phyloP scores from a whole-genome alignment of 306 rosid species.

The Ceratonia siliqua region DNA sequence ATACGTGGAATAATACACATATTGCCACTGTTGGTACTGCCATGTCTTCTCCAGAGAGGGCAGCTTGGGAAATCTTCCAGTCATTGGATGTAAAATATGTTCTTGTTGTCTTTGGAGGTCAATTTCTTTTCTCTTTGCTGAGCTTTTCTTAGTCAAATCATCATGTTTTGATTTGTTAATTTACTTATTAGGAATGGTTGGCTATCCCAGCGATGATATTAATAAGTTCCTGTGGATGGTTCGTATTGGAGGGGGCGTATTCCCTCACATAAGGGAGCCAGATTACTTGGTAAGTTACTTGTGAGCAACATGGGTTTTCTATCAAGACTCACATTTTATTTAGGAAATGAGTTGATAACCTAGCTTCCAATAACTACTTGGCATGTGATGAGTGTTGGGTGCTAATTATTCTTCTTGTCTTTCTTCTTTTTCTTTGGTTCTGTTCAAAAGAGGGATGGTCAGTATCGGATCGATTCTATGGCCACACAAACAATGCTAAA shows the following conservation, averaged over 20 bases:
- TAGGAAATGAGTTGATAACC: conserved; percentile 12
- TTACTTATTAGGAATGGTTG: conserved; percentile 80
- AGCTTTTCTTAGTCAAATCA: conserved; percentile 12
- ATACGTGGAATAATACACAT: conserved; percentile 99
- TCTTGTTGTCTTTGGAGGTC: conserved; percentile 99
- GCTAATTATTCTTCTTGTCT: neutral
- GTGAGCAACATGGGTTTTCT: conserved; percentile 13
- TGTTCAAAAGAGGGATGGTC: conserved; percentile 83
- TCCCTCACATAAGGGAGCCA: conserved; percentile 96
- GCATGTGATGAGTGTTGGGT: conserved; percentile 19
- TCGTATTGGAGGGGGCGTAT: conserved; percentile 98
- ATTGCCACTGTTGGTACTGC: conserved; percentile 99
- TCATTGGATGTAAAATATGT: conserved; percentile 98
- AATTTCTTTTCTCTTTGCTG: conserved; percentile 36
- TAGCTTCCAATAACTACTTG: neutral
- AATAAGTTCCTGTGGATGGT: conserved; percentile 99
- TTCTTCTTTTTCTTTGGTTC: neutral
- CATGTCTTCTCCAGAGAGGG: conserved; percentile 99
- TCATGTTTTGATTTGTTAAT: conserved; percentile 39
- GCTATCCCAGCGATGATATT: conserved; percentile 97
- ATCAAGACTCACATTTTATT: conserved; percentile 19
- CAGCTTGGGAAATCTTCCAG: conserved; percentile 97
- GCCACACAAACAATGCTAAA: conserved; percentile 97
- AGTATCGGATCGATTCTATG: conserved; percentile 86
- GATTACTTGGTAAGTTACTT: conserved; percentile 78